Conservation (phyloP, 805 yeast species). For the Zygoascus flipseniorum region DNA sequence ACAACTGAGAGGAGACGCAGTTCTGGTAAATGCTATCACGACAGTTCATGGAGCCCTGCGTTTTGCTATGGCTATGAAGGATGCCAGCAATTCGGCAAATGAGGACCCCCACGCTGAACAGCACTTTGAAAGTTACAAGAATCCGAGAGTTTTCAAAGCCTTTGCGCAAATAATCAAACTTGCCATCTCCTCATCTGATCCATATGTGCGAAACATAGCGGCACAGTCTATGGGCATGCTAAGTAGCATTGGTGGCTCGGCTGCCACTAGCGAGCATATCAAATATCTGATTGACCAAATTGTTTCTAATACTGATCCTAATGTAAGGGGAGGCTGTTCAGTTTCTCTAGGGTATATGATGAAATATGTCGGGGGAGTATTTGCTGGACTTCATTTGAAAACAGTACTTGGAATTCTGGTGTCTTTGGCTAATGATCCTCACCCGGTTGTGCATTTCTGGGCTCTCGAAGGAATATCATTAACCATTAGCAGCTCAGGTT, state of each 20-base stretch:
- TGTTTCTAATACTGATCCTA: slow-evolving; percentile 57
- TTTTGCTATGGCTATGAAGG: slow-evolving; percentile 9
- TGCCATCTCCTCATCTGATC: slow-evolving; percentile 34
- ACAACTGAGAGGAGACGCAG: slow-evolving; percentile 36
- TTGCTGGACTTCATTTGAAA: slow-evolving; percentile 33
- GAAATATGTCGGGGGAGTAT: slow-evolving; percentile 31
- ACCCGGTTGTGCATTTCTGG: slow-evolving; percentile 75
- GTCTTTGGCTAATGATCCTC: slow-evolving; percentile 67
- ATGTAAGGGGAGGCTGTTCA: slow-evolving; percentile 50
- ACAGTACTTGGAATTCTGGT: slow-evolving; percentile 47
- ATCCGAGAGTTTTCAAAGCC: slow-evolving; percentile 34
- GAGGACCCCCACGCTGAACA: background rate
- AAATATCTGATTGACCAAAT: slow-evolving; percentile 55
- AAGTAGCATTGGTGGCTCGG: slow-evolving; percentile 23
- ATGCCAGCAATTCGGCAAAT: slow-evolving; percentile 10
- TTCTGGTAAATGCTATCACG: slow-evolving; percentile 51
- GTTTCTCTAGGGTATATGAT: slow-evolving; percentile 42
- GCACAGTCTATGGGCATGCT: slow-evolving; percentile 54
- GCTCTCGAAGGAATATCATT: slow-evolving; percentile 51
- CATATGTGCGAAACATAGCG: slow-evolving; percentile 37
- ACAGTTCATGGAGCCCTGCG: slow-evolving; percentile 49
- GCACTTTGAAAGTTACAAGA: slow-evolving; percentile 20
- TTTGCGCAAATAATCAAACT: slow-evolving; percentile 44
- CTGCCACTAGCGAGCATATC: slow-evolving; percentile 33
- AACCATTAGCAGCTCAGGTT: slow-evolving; percentile 47